These are phyloP conservation scores for Uncinocarpus reesii DNA, from an alignment of 2,329 filamentous ascomycete genomes.

Conservation along the genomic window DNA sequence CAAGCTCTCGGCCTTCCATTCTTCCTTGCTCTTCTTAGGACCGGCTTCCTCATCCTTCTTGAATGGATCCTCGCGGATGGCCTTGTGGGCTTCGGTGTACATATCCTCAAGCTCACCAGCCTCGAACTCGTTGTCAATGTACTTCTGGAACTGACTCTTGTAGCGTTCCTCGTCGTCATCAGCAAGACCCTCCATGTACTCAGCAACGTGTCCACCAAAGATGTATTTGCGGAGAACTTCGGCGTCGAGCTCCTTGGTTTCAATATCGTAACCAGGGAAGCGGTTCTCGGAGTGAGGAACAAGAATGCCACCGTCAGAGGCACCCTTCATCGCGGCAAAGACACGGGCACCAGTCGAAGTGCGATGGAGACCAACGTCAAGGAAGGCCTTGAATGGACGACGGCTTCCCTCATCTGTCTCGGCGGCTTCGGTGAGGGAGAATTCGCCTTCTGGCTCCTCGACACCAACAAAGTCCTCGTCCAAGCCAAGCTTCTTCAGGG, in stretches of 20 bases:
- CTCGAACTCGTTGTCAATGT: constrained; percentile 94
- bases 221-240: constrained; percentile 99
- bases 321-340: constrained; percentile 99
- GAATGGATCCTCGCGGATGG: constrained; percentile 95
- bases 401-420: constrained; percentile 78
- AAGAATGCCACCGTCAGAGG: constrained; percentile 93
- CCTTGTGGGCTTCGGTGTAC: constrained; percentile 87
- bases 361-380: constrained; percentile 93
- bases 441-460: constrained; percentile 95
- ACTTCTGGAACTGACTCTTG: constrained; percentile 95
- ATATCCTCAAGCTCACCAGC: constrained; percentile 94
- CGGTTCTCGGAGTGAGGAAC: constrained; percentile 98
- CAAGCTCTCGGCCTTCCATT: constrained; percentile 91
- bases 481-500: constrained; percentile 91
- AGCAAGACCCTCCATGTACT: constrained; percentile 99
- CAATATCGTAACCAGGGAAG: constrained; percentile 97
- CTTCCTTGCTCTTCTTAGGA: constrained; percentile 91
- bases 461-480: constrained; percentile 91
- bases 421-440: constrained; percentile 83
- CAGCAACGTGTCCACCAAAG: constrained; percentile 92
- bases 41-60: constrained; percentile 70
- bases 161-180: constrained; percentile 99
- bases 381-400: constrained; percentile 98
- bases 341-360: constrained; percentile 98
- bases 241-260: constrained; percentile 93